Conservation (phyloP, 352 stramenopile species). For the Phytophthora pseudosyringae region DNA sequence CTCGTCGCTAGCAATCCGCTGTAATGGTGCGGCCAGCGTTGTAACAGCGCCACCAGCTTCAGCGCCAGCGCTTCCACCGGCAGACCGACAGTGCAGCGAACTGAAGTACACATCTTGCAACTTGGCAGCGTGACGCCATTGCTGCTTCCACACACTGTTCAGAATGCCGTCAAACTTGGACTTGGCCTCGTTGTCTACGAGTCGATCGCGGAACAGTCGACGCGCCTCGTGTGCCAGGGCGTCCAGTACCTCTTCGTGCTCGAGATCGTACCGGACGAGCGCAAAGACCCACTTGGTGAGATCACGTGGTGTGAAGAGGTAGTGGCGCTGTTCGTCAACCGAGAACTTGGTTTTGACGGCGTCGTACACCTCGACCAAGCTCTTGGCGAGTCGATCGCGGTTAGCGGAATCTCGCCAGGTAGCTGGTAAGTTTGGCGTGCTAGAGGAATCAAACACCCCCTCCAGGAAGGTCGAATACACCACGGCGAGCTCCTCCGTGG, state of each 20-base stretch:
- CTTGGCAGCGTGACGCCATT: slow-evolving; percentile 82
- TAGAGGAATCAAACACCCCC: slow-evolving; percentile 62
- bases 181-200: slow-evolving; percentile 84
- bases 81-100: slow-evolving; percentile 62
- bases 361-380: slow-evolving; percentile 93
- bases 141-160: slow-evolving; percentile 82
- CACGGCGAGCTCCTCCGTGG: slow-evolving; percentile 86
- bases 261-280: slow-evolving; percentile 91
- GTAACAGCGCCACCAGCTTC: slow-evolving; percentile 20
- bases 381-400: slow-evolving; percentile 83
- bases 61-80: slow-evolving; percentile 28
- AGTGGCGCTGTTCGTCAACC: slow-evolving; percentile 94
- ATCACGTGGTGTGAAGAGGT: slow-evolving; percentile 94
- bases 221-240: slow-evolving; percentile 91
- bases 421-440: slow-evolving; percentile 39
- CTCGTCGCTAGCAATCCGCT: slow-evolving; percentile 77
- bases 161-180: slow-evolving; percentile 89
- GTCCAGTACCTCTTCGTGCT: slow-evolving; percentile 89
- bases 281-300: slow-evolving; percentile 92
- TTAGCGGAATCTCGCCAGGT: slow-evolving; percentile 66
- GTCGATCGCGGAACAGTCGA: slow-evolving; percentile 90
- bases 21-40: slow-evolving; percentile 43
- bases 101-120: slow-evolving; percentile 90
- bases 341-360: slow-evolving; percentile 90
- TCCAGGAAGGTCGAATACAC: slow-evolving; percentile 93